phyloP scores from a whole-genome alignment of 2,329 filamentous ascomycete species.

The Periconia sp. region DNA sequence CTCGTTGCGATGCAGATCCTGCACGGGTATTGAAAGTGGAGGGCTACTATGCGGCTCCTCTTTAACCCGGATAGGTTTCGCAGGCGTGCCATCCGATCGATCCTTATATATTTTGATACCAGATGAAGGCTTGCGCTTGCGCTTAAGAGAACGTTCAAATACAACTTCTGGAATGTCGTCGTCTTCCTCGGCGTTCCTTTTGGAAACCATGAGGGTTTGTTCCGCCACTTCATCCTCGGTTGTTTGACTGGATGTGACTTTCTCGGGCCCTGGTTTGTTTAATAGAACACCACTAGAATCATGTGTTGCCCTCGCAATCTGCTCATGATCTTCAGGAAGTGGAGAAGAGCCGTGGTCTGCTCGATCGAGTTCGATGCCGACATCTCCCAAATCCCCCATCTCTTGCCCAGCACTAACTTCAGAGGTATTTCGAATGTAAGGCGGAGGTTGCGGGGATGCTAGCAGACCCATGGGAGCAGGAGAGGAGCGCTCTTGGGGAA shows the following conservation, averaged over 20 bases:
- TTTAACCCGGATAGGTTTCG: constrained; percentile 41
- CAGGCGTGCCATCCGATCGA: constrained; percentile 31
- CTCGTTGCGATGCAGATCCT: constrained; percentile 35
- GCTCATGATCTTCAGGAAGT: not conserved
- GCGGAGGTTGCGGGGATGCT: not conserved
- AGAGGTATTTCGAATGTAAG: not conserved
- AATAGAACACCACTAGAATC: constrained; percentile 1
- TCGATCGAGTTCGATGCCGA: not conserved
- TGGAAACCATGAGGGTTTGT: constrained; percentile 10
- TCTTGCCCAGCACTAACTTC: not conserved
- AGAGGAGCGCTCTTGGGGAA: constrained; percentile 18
- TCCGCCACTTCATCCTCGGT: constrained; percentile 41
- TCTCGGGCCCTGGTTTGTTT: constrained; percentile 8
- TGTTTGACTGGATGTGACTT: constrained; percentile 47
- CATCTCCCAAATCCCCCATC: not conserved
- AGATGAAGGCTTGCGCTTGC: constrained; percentile 34
- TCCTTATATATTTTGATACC: constrained; percentile 22
- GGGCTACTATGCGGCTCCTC: constrained; percentile 45
- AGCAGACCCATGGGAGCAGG: constrained; percentile 15
- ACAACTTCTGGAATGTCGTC: constrained; percentile 49
- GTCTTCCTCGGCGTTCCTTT: constrained; percentile 12
- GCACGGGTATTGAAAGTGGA: constrained; percentile 11
- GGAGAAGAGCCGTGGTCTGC: not conserved
- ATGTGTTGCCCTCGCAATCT: not conserved
- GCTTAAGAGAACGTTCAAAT: constrained; percentile 47